A percentile compares a stretch with the other conserved stretches of the same genome.
phyloP scores from a whole-genome alignment of 116 monocot genomes.

The Iris pallida region DNA sequence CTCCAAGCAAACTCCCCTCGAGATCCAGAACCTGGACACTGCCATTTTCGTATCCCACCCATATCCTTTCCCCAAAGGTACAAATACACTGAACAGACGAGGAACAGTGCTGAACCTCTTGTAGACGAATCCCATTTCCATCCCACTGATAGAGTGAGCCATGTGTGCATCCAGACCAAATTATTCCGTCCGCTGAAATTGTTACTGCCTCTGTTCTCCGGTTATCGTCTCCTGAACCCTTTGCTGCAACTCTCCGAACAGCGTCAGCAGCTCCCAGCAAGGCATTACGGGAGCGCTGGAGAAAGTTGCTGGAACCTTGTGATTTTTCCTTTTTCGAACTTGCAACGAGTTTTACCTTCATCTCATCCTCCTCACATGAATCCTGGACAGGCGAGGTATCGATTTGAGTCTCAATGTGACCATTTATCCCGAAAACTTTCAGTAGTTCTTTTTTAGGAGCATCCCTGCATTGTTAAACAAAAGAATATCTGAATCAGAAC shows the following conservation, averaged over 20 bases:
- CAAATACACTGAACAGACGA: conserved; percentile 54
- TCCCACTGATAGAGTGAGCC: conserved; percentile 68
- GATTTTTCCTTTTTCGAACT: conserved; percentile 52
- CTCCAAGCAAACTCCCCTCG: conserved; percentile 52
- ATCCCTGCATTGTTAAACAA: conserved; percentile 37
- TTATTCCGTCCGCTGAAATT: conserved; percentile 51
- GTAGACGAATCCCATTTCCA: conserved; percentile 52
- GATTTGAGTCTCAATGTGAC: conserved; percentile 34
- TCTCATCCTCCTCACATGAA: conserved; percentile 39
- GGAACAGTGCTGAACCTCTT: conserved; percentile 51
- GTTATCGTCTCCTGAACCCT: conserved; percentile 61
- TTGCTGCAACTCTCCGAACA: conserved; percentile 66
- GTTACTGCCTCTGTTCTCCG: conserved; percentile 40
- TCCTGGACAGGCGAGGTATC: conserved; percentile 35
- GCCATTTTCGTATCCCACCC: conserved; percentile 55
- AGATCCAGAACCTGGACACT: conserved; percentile 56
- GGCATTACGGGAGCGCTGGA: conserved; percentile 66
- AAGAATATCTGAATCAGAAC: background rate
- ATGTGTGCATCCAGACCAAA: conserved; percentile 72
- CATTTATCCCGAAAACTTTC: conserved; percentile 50
- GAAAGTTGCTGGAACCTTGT: conserved; percentile 34
- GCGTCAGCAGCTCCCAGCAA: conserved; percentile 76
- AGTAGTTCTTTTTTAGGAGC: conserved; percentile 59
- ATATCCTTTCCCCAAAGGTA: conserved; percentile 36
- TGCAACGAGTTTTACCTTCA: conserved; percentile 34